phyloP scores from a whole-genome alignment of 805 yeast genomes.

The Teunomyces barrocoloradensis region DNA sequence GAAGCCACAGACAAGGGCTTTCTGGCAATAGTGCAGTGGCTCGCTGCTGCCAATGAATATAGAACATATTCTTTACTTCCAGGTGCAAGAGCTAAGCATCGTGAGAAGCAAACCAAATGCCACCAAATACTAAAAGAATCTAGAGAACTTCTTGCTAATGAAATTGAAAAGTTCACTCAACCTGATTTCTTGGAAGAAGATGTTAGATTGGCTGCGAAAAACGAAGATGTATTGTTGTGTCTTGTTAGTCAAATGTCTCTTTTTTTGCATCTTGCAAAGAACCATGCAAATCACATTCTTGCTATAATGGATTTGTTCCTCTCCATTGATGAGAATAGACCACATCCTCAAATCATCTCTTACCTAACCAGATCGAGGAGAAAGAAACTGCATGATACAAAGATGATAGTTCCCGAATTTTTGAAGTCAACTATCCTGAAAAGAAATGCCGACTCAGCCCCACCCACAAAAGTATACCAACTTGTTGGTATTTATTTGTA shows the following conservation, averaged over 20 bases:
- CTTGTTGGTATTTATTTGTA: constrained; percentile 16
- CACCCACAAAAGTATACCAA: constrained; percentile 23
- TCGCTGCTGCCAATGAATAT: constrained; percentile 27
- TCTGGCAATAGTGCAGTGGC: constrained; percentile 20
- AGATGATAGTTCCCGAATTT: constrained; percentile 6
- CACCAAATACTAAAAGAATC: constrained; percentile 12
- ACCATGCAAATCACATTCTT: constrained; percentile 13
- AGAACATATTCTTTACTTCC: constrained; percentile 19
- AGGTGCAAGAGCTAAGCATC: constrained; percentile 9
- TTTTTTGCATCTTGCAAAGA: constrained; percentile 17
- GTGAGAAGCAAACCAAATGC: constrained; percentile 13
- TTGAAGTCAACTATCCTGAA: constrained; percentile 10
- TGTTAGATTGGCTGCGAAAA: constrained; percentile 8
- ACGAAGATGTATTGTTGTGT: constrained; percentile 25
- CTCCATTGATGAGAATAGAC: constrained; percentile 19
- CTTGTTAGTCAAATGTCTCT: constrained; percentile 24
- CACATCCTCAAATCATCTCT: constrained; percentile 17
- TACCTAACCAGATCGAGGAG: constrained; percentile 13
- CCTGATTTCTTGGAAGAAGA: constrained; percentile 4
- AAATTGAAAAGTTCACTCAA: constrained; percentile 9
- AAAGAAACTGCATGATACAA: background rate
- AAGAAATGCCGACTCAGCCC: constrained; percentile 29
- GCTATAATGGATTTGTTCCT: constrained; percentile 18
- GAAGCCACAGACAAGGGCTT: constrained; percentile 17
- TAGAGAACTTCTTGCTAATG: constrained; percentile 9